Evolutionary conservation across 441 rosid species (phyloP).

Genomic region (Sinapis alba): DNA sequence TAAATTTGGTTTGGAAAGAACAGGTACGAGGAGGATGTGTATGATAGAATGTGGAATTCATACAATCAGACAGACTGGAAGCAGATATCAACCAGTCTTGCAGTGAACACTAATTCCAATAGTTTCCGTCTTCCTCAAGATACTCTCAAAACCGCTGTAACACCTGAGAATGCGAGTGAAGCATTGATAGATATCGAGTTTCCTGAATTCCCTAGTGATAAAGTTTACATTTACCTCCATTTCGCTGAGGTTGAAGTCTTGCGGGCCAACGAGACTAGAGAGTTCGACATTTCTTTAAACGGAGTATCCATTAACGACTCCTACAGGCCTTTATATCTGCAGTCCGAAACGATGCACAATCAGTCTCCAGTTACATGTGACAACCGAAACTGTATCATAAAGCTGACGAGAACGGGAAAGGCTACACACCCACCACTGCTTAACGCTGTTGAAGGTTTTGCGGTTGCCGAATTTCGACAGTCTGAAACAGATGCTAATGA

Average conservation of each 20-base stretch:
- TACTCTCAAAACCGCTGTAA: slow-evolving; percentile 13
- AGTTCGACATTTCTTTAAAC: slow-evolving; percentile 9
- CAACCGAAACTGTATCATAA: background rate
- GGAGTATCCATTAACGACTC: background rate
- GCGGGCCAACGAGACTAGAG: slow-evolving; percentile 21
- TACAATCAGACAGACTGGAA: background rate
- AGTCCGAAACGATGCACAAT: background rate
- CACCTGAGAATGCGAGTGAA: background rate
- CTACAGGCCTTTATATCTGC: background rate
- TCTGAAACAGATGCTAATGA: slow-evolving; percentile 40
- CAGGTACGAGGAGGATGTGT: background rate
- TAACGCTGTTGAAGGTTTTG: slow-evolving; percentile 25
- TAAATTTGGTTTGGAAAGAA: background rate
- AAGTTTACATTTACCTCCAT: slow-evolving; percentile 6
- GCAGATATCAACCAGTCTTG: slow-evolving; percentile 13
- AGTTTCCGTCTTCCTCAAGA: background rate
- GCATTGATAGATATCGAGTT: background rate
- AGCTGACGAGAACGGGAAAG: background rate
- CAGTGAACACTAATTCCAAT: background rate
- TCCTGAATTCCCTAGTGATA: background rate
- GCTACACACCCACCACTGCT: slow-evolving; percentile 33
- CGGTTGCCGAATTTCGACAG: slow-evolving; percentile 3
- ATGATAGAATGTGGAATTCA: slow-evolving; percentile 10
- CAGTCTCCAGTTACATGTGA: background rate
- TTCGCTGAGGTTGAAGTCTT: slow-evolving; percentile 23